phyloP scores from a whole-genome alignment of 2,329 filamentous ascomycete species.

The Daldinia eschscholtzii region DNA sequence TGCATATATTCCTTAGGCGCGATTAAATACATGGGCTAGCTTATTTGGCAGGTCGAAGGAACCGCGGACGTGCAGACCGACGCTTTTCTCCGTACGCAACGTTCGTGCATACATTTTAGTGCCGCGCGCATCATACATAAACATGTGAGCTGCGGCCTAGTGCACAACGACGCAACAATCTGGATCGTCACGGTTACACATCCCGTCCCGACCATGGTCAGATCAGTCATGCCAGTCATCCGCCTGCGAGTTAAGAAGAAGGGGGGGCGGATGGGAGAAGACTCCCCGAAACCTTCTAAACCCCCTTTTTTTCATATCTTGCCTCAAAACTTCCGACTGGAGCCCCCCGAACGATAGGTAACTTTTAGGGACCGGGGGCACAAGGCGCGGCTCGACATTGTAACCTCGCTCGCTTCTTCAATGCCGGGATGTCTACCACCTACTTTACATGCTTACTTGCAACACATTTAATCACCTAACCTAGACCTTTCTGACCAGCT shows the following conservation, averaged over 20 bases:
- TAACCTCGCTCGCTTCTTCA: conserved; percentile 38
- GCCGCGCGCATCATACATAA: conserved; percentile 38
- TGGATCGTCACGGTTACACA: conserved; percentile 41
- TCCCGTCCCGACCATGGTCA: conserved; percentile 28
- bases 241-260: conserved; percentile 26
- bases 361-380: conserved; percentile 15
- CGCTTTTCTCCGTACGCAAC: conserved; percentile 33
- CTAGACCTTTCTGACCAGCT: conserved; percentile 17
- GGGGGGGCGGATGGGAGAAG: conserved; percentile 9
- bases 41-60: conserved; percentile 33
- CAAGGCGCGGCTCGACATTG: conserved; percentile 28
- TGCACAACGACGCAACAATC: conserved; percentile 27
- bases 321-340: conserved; percentile 31
- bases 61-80: conserved; percentile 40
- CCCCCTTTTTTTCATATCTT: conserved; percentile 16
- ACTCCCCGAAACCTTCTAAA: neutral
- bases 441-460: conserved; percentile 6
- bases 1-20: neutral
- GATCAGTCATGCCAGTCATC: conserved; percentile 38
- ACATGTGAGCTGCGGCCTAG: conserved; percentile 39
- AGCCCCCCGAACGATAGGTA: conserved; percentile 22
- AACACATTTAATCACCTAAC: conserved; percentile 23
- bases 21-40: conserved; percentile 23
- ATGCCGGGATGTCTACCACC: conserved; percentile 31
- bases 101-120: conserved; percentile 29